A percentile compares a stretch with the other conserved stretches of the same genome.
These are phyloP conservation scores for Withania somnifera DNA, from an alignment of 305 asterid species.

Conservation along the genomic window DNA sequence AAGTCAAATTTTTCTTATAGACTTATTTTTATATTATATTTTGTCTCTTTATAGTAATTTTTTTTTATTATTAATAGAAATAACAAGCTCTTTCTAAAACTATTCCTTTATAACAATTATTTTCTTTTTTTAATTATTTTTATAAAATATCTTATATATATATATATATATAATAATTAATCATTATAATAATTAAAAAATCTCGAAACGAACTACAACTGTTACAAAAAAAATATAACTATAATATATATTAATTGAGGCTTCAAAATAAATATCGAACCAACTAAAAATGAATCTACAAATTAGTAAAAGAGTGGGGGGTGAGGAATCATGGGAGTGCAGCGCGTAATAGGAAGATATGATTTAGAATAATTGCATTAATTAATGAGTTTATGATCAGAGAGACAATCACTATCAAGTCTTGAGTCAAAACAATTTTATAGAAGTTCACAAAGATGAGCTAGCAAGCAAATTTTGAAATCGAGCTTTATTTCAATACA, in stretches of 20 bases:
- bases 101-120: background rate
- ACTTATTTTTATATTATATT: background rate
- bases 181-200: background rate
- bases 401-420: slow-evolving; percentile 37
- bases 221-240: background rate
- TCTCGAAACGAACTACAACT: background rate
- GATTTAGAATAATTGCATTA: slow-evolving; percentile 16
- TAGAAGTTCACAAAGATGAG: slow-evolving; percentile 28
- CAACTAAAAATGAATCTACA: too few species aligned
- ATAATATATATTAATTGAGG: background rate
- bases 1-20: background rate
- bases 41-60: background rate
- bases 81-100: background rate
- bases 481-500: accelerated
- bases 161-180: background rate
- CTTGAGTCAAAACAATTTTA: slow-evolving; percentile 3
- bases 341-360: slow-evolving; percentile 35
- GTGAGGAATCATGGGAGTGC: background rate
- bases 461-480: background rate
- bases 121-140: background rate
- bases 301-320: background rate
- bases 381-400: slow-evolving; percentile 23
- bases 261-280: background rate
- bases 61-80: background rate
- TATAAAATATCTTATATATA: background rate